Conservation (phyloP, 2,329 filamentous ascomycete genomes). For the Fusarium solani-melongenae region DNA sequence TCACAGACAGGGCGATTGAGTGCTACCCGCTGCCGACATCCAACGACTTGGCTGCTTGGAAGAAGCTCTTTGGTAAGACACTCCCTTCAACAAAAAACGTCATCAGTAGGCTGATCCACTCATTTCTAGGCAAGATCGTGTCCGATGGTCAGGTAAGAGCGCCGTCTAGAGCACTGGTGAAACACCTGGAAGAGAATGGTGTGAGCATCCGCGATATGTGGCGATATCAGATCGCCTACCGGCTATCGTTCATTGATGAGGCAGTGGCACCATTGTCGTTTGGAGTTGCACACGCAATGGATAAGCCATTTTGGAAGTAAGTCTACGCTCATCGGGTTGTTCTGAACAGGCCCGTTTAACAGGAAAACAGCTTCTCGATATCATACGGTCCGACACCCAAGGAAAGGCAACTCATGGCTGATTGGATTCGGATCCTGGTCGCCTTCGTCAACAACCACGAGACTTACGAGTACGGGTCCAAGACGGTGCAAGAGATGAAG, state of each 20-base stretch:
- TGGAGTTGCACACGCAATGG: conserved; percentile 54
- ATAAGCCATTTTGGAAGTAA: conserved; percentile 56
- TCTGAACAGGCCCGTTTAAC: too few relatives aligned
- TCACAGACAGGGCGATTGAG: conserved; percentile 49
- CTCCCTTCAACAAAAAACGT: too few relatives aligned
- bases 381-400: conserved; percentile 49
- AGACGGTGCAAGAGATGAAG: conserved; percentile 48
- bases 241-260: conserved; percentile 55
- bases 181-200: conserved; percentile 46
- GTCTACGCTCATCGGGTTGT: too few relatives aligned
- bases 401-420: conserved; percentile 50
- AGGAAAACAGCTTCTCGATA: conserved; percentile 48
- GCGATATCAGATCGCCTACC: conserved; percentile 56
- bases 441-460: conserved; percentile 51
- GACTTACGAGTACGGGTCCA: conserved; percentile 49
- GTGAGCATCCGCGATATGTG: conserved; percentile 50
- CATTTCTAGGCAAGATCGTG: conserved; percentile 45
- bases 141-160: conserved; percentile 54
- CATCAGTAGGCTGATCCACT: not conserved
- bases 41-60: conserved; percentile 48
- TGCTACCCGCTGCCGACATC: conserved; percentile 50
- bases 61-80: conserved; percentile 49
- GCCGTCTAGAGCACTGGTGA: conserved; percentile 48
- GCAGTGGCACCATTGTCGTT: conserved; percentile 49
- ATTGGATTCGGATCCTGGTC: conserved; percentile 52